phyloP scores from a whole-genome alignment of 495 filamentous ascomycete genomes.

The Neurospora sp. region DNA sequence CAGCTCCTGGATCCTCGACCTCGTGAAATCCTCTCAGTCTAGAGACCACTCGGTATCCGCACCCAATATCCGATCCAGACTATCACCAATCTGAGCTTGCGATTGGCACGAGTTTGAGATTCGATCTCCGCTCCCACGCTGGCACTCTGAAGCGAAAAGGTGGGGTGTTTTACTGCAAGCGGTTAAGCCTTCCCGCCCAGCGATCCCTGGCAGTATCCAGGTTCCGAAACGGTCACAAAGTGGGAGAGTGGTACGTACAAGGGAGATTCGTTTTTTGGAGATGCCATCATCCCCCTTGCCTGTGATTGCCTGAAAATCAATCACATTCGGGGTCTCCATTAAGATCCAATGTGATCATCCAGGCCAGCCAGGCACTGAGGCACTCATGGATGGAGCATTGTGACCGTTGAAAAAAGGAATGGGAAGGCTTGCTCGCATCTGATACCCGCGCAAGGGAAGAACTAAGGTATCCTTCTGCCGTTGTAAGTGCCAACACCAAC shows the following conservation, averaged over 20 bases:
- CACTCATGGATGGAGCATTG: neutral
- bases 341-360: neutral
- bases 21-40: neutral
- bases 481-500: neutral
- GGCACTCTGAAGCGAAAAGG: neutral
- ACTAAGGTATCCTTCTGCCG: neutral
- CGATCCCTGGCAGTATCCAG: neutral
- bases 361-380: neutral
- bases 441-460: neutral
- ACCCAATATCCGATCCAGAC: neutral
- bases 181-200: neutral
- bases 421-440: neutral
- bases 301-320: neutral
- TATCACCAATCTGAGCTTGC: neutral
- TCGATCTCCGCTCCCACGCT: neutral
- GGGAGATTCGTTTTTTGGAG: neutral
- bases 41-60: neutral
- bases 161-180: neutral
- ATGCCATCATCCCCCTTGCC: neutral
- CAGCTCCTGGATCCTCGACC: neutral
- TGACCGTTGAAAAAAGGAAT: neutral
- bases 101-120: neutral
- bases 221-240: neutral
- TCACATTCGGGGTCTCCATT: neutral
- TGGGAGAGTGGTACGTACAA: neutral